Base-by-base conservation (phyloP, 78 protist genomes). In the Emiliania huxleyi region DNA sequence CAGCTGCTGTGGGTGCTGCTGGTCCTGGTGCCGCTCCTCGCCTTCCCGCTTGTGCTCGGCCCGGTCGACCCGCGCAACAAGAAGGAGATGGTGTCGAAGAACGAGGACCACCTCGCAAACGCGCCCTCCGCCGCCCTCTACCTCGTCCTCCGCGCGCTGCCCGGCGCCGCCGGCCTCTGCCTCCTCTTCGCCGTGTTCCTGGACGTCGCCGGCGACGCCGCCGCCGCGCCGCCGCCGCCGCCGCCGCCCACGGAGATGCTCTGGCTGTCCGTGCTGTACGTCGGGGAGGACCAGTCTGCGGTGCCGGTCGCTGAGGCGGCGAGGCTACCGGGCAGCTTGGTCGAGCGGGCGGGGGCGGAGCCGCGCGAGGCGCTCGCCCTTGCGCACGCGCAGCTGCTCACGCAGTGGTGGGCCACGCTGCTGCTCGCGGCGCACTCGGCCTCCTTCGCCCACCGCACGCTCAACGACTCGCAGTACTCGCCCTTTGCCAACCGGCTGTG, bases 81-180 rank as follows among this genome's bases (percentile, higher is more conserved):
- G 83, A 73, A 73, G 42, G 44, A 73, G 83, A 73, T 73, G 83
- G 83, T 73, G 19, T 42, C 83, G 44, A 73, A 73, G 83, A 35
- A 29, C 83, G 83, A 73, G 44, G 43, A 23, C 33, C 37, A 73
- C 43, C 5, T 37, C 43, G 83, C 37, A 1, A 18, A 18, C 37
- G 37, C 42, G 1, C 1, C 23, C 44, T 8, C 2, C 43, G 2
- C 18, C 44, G 42, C 22, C 15, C 23, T 3, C 37, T 29, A 2
- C 43, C 83, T 73, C 33, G 12, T 73, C 42, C 44, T 73, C 33
- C 37, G 83, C 2, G 42, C 83, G 42, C 83, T 73, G 43, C 83
- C 83, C 83, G 83, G 83, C 6, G 83, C 18, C 83, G 42, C 18
- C 23, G 8, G 83, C 83, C 44, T 35, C 42, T 8, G 8, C 62